Evolutionary conservation across 164 flowering plant genomes (phyloP), one percentile per base, ranked within the genome.

Genomic region (Amborella trichopoda): DNA sequence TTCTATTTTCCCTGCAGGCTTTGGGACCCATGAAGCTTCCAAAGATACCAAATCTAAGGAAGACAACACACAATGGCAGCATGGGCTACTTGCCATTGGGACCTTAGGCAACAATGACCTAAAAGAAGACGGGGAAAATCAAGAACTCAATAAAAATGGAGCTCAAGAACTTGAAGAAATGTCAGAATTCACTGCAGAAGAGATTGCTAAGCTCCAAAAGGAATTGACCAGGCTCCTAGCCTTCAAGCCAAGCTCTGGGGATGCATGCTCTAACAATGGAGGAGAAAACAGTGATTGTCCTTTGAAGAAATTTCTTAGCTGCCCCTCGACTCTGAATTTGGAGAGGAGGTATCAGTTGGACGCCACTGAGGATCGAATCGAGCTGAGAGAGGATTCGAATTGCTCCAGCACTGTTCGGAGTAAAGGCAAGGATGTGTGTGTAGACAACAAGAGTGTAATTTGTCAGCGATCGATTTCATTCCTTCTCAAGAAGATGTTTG

Each of bases 261-360:
- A 2, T 6, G 10, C 48, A 3, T 5, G 19, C 3, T 37, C 41
- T n/a, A 37, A 2, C 6, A 28, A 26, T 2, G 66, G 52, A 28
- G 56, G 57, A 39, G 61, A 61, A 3, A 34, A 32, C 26, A 63
- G 54, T 34, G 65, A 68, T 44, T 83, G 79, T 16, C 95, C 95
- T 0, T 59, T 90, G 52, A 85, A 90, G 30, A 81, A 76, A 61
- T 83, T 90, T 37, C 74, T 90, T 0, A 90, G 85, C 48, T 85
- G 94, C 65, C 97, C 95, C 2, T 90, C 95, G 10, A 83, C 82
- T 58, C 68, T 90, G 68, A 95, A 86, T 50, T 78, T 83, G 0
- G 83, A 78, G 41, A 50, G 88, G 12, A 65, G 72, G 11, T 64
- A 30, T 6, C 2, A 44, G 5, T n/a, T 38, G 41, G 21, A n/a